A percentile compares a stretch with the other conserved stretches of the same genome.
Evolutionary conservation across 768 basidiomycete species (phyloP).

Genomic region (Calocera viscosa): DNA sequence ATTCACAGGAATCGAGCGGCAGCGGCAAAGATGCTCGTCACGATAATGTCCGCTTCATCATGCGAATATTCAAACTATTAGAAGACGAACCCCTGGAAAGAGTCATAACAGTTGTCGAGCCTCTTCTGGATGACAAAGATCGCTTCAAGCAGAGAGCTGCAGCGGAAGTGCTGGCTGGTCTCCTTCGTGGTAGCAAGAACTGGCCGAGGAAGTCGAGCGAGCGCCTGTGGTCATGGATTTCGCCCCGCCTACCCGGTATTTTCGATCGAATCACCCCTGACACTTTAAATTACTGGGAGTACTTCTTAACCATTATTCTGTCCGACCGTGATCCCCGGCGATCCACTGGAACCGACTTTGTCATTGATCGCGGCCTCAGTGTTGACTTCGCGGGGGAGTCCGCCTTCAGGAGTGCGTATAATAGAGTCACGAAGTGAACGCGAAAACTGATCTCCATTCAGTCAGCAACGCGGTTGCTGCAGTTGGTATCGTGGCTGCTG

Average conservation of each 20-base stretch:
- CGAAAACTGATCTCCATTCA: slow-evolving; percentile 24
- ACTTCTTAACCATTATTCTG: slow-evolving; percentile 42
- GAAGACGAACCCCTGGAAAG: slow-evolving; percentile 41
- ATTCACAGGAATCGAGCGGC: slow-evolving; percentile 55
- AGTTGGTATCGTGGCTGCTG: slow-evolving; percentile 53
- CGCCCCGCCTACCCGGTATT: slow-evolving; percentile 46
- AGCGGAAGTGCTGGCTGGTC: slow-evolving; percentile 57
- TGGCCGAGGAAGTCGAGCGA: slow-evolving; percentile 49
- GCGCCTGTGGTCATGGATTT: slow-evolving; percentile 62
- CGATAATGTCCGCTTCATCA: slow-evolving; percentile 25
- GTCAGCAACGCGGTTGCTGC: slow-evolving; percentile 66
- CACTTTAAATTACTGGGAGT: slow-evolving; percentile 65
- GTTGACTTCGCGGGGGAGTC: slow-evolving; percentile 77
- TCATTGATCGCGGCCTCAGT: slow-evolving; percentile 65
- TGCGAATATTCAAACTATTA: slow-evolving; percentile 42
- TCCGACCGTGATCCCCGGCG: slow-evolving; percentile 70
- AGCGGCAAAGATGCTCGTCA: slow-evolving; percentile 38
- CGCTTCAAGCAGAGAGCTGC: slow-evolving; percentile 80
- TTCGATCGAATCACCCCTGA: slow-evolving; percentile 73
- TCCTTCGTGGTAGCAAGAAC: slow-evolving; percentile 73
- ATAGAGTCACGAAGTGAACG: background rate
- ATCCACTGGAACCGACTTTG: slow-evolving; percentile 33
- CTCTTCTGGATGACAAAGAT: slow-evolving; percentile 50
- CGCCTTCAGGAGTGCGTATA: slow-evolving; percentile 63
- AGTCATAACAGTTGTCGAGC: slow-evolving; percentile 45